Conservation (phyloP, 352 stramenopile genomes). For the Pythium apleroticum region DNA sequence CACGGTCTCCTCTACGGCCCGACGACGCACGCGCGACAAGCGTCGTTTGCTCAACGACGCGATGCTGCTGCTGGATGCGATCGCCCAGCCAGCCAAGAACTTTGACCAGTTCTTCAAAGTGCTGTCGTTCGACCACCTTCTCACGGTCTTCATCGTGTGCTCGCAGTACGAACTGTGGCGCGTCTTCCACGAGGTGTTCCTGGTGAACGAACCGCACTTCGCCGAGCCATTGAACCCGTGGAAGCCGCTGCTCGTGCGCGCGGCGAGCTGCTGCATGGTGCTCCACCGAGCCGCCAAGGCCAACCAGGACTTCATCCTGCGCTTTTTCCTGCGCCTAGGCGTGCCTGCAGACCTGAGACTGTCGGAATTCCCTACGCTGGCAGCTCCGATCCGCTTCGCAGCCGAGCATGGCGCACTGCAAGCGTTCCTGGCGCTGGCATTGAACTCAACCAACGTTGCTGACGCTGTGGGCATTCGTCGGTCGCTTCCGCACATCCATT, state of each 20-base stretch:
- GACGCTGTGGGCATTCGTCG: constrained; percentile 14
- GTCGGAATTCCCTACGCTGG: constrained; percentile 25
- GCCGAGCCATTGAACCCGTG: constrained; percentile 39
- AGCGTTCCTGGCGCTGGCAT: constrained; percentile 41
- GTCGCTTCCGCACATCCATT: constrained; percentile 11
- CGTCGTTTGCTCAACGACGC: constrained; percentile 24
- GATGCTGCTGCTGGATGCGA: constrained; percentile 30
- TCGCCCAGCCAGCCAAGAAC: constrained; percentile 28
- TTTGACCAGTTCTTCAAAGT: constrained; percentile 41
- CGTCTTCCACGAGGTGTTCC: constrained; percentile 43
- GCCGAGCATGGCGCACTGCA: constrained; percentile 41
- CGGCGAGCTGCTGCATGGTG: constrained; percentile 40
- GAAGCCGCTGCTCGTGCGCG: constrained; percentile 49
- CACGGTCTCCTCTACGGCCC: background rate
- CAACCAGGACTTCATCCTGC: constrained; percentile 40
- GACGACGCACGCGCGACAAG: constrained; percentile 21
- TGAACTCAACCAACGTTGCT: constrained; percentile 33
- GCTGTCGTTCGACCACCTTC: constrained; percentile 42
- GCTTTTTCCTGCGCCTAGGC: constrained; percentile 49
- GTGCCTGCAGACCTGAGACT: constrained; percentile 40
- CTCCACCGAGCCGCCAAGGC: constrained; percentile 50
- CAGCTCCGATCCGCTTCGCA: constrained; percentile 51
- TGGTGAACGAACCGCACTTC: constrained; percentile 37
- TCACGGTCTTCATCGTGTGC: constrained; percentile 48
- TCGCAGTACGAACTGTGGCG: constrained; percentile 52